A percentile compares a stretch with the other conserved stretches of the same genome.
Evolutionary conservation across 176 grass and related monocot species (phyloP).

Genomic region (Aegilops speltoides): DNA sequence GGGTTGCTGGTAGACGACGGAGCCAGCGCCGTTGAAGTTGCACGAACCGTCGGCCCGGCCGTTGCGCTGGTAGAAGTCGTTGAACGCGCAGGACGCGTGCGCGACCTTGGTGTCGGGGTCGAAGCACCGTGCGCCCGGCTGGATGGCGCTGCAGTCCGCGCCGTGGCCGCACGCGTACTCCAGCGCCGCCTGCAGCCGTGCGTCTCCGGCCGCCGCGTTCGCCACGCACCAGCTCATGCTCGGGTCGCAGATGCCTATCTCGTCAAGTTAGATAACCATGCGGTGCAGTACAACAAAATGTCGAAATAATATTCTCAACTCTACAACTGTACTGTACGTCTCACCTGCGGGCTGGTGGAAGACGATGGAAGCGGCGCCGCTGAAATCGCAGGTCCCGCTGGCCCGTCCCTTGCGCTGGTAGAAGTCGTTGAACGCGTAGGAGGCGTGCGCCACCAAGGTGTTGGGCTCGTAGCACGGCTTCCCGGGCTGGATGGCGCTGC

Average conservation of each 20-base stretch:
- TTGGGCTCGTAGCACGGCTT: conserved; percentile 49
- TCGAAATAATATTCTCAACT: no score
- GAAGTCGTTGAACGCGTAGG: conserved; percentile 54
- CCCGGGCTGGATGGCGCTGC: conserved; percentile 51
- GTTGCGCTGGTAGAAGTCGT: conserved; percentile 43
- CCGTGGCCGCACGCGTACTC: conserved; percentile 24
- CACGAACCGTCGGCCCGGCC: conserved; percentile 17
- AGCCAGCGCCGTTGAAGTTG: conserved; percentile 34
- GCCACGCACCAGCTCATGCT: conserved; percentile 52
- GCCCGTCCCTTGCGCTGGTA: conserved; percentile 27
- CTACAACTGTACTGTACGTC: not conserved
- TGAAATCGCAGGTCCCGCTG: conserved; percentile 45
- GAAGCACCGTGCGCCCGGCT: conserved; percentile 42
- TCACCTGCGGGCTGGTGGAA: conserved; percentile 24
- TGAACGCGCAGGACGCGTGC: conserved; percentile 48
- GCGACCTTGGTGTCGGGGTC: conserved; percentile 53
- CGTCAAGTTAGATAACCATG: no score
- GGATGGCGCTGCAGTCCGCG: conserved; percentile 58
- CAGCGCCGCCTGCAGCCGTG: not conserved
- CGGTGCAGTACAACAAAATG: no score
- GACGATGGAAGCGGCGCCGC: conserved; percentile 38
- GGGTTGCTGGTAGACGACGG: conserved; percentile 12
- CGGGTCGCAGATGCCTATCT: not conserved
- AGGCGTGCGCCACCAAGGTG: conserved; percentile 48
- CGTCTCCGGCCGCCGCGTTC: not conserved